Evolutionary conservation across 2,329 filamentous ascomycete species (phyloP), one percentile per base, ranked within the genome.

Genomic region (Trichoderma asperellum): DNA sequence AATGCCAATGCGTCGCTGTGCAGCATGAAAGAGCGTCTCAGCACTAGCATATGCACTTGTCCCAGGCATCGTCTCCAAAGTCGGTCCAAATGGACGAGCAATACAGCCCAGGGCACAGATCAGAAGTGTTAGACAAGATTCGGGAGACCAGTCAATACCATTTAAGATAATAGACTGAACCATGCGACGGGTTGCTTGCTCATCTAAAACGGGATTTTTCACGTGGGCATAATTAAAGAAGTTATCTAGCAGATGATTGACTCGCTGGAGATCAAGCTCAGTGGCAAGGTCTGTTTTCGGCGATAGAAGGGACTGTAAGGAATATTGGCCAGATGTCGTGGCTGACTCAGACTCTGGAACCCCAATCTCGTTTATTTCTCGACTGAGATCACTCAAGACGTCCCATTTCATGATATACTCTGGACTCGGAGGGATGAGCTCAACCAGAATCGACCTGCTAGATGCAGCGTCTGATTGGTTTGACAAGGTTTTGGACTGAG

Each of bases 91-190:
- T 4, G 29, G n/a, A 0, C 18, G 21, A 16, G 59, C 14, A 18
- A 62, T 62, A 35, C 40, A 40, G 52, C 59, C 59, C 6, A 62
- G n/a, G 8, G 59, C 59, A 40, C 59, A 62, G 18, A 62, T 29
- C 34, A 62, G 59, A 16, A 62, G 40, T 1, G 52, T 32, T 29
- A 62, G 7, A n/a, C 59, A 62, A 21, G 58, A 61, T 32, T 61
- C 58, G 3, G 16, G 3, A n/a, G 47, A 27, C 59, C 43, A 52
- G 11, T 32, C 59, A 16, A 62, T 21, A 11, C 59, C 59, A n/a
- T 34, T 29, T 18, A 49, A n/a, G 43, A 29, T 49, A 12, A 32
- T 18, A 8, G 16, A 29, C 11, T 27, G 24, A 5, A 34, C 59
- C 43, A 49, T 62, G 32, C 27, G 29, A 5, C 10, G 49, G 14